Base-by-base conservation (phyloP, 1,284 basidiomycete genomes). In the Amylostereum areolatum region DNA sequence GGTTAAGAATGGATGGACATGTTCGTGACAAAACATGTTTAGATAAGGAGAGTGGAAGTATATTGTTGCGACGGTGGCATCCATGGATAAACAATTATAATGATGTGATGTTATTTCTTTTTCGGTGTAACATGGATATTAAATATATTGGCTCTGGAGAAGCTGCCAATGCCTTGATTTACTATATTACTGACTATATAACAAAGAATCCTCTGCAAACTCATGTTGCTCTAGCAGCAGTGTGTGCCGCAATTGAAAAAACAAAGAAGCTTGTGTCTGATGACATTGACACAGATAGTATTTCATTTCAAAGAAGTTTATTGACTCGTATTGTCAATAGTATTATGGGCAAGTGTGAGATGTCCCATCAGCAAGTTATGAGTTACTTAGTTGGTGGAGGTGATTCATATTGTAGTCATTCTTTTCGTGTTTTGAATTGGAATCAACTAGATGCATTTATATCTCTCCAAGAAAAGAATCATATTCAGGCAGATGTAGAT, bases 101-200 rank as follows among this genome's bases (percentile, higher is more conserved):
- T 32, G 49, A 52, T 27, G 4, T 55, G 1, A 29, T 50, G 1
- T 30, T 54, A 0, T 54, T 54, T 41, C 24, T 53, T 10, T 10
- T 64, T 5, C 32, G 53, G 30, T 64, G 63, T 40, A 68, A 67
- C 42, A 64, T 61, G 55, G 64, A 67, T 40, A 59, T 64, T 2
- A 66, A 66, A 36, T 62, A 54, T 46, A 57, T 67, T 3, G 61
- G 59, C 1, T 66, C 63, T 8, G 63, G 64, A 0, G 54, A 58
- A 12, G 56, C 59, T 1, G 61, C 65, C 0, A 66, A 64, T 30
- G 62, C 63, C 0, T 47, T 65, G 7, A 25, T 63, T 0, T 61
- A 60, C 43, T 65, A 65, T 45, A 46, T 64, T 2, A 67, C 62
- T 0, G 62, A 65, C 36, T 67, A 64, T 43, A 60, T 65, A 8